Conservation (phyloP, 2,329 filamentous ascomycete species). For the Exophiala mesophila region DNA sequence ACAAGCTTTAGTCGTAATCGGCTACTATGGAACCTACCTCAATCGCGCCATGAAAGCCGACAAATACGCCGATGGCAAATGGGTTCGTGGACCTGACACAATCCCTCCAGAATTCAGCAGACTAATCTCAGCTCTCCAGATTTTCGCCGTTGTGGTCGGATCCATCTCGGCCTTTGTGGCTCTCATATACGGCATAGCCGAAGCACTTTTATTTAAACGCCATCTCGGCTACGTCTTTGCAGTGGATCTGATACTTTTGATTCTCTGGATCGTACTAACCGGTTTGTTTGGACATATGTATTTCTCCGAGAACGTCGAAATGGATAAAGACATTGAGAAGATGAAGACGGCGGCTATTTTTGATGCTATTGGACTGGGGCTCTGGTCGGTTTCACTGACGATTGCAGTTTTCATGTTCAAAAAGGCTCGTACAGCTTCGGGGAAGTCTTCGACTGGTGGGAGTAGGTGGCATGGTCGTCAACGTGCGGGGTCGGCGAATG, state of each 20-base stretch:
- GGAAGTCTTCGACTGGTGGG: no score
- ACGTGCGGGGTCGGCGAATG: no score
- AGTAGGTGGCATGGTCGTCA: no score
- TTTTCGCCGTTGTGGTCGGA: conserved; percentile 68
- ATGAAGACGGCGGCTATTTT: conserved; percentile 90
- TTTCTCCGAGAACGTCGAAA: conserved; percentile 63
- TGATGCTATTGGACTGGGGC: conserved; percentile 65
- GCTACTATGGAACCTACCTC: conserved; percentile 70
- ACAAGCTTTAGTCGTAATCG: conserved; percentile 69
- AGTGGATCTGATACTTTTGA: conserved; percentile 67
- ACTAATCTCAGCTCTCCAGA: conserved; percentile 35
- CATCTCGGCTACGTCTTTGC: conserved; percentile 45
- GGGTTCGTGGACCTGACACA: conserved; percentile 48
- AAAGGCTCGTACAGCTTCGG: neutral
- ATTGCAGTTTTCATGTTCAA: conserved; percentile 9
- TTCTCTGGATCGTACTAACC: conserved; percentile 78
- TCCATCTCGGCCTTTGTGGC: conserved; percentile 61
- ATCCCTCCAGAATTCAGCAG: conserved; percentile 9
- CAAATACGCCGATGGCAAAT: conserved; percentile 59
- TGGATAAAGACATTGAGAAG: conserved; percentile 58
- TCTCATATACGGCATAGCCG: conserved; percentile 61
- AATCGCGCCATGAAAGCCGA: conserved; percentile 47
- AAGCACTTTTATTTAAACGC: conserved; percentile 40
- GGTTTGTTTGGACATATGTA: conserved; percentile 80
- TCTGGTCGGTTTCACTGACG: conserved; percentile 62